These are phyloP conservation scores for Aspergillus neoniger DNA, from an alignment of 2,329 filamentous ascomycete genomes.

Conservation along the genomic window DNA sequence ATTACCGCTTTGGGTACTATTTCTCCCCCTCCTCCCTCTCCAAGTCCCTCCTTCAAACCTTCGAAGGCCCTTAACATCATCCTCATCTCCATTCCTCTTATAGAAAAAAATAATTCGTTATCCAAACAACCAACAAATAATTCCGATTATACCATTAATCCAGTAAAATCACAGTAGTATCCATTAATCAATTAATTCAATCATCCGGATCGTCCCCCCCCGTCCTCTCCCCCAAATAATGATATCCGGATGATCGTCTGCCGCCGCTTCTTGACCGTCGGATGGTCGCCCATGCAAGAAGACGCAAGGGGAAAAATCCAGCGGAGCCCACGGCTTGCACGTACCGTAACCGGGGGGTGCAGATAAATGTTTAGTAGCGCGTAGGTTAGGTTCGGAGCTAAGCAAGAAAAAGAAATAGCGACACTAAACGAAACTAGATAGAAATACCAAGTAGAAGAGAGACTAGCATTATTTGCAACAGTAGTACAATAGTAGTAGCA, in stretches of 20 bases:
- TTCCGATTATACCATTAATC: no score
- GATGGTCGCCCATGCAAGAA: constrained; percentile 15
- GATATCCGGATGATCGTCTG: constrained; percentile 22
- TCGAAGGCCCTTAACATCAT: background rate
- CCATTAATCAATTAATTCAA: background rate
- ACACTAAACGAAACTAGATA: background rate
- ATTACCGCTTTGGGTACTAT: background rate
- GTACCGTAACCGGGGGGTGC: constrained; percentile 5
- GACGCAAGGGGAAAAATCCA: constrained; percentile 26
- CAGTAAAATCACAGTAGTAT: no score
- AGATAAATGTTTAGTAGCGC: background rate
- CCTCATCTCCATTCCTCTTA: no score
- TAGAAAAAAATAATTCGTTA: no score
- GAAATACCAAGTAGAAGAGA: background rate
- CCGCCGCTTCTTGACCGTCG: constrained; percentile 4
- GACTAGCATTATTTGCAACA: background rate
- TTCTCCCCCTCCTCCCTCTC: background rate
- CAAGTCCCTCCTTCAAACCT: background rate
- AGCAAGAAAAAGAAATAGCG: background rate
- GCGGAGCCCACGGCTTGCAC: constrained; percentile 21
- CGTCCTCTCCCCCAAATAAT: constrained; percentile 2
- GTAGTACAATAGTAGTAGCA: no score
- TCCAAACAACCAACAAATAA: no score
- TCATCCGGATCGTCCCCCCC: background rate
- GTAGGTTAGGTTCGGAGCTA: background rate